Conservation (phyloP, 768 basidiomycete genomes). For the Fomitopsis serialis region DNA sequence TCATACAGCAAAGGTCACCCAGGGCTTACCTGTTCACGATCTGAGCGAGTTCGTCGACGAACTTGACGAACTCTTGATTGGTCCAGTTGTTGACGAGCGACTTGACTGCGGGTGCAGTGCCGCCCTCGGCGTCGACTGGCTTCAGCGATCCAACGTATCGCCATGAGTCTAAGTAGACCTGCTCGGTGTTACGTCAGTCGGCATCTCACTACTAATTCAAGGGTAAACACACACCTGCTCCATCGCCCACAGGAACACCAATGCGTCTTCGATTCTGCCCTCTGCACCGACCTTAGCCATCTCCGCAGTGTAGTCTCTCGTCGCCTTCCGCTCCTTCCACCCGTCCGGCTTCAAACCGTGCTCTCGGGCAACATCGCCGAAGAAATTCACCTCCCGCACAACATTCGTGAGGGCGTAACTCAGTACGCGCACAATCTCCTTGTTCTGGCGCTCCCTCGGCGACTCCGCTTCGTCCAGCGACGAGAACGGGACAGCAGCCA, state of each 20-base stretch:
- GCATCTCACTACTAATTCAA: background rate
- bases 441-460: slow-evolving; percentile 30
- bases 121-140: background rate
- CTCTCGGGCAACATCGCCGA: slow-evolving; percentile 41
- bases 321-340: slow-evolving; percentile 53
- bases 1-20: background rate
- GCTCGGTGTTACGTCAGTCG: background rate
- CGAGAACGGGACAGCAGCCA: slow-evolving; percentile 52
- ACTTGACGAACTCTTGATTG: slow-evolving; percentile 42
- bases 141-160: slow-evolving; percentile 32
- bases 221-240: slow-evolving; percentile 44
- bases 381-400: slow-evolving; percentile 54
- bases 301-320: slow-evolving; percentile 67
- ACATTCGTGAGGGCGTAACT: slow-evolving; percentile 53
- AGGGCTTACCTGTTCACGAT: slow-evolving; percentile 36
- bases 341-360: slow-evolving; percentile 41
- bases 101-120: slow-evolving; percentile 26
- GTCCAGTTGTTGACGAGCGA: slow-evolving; percentile 65
- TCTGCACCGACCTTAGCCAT: slow-evolving; percentile 49
- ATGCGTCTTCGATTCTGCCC: slow-evolving; percentile 51
- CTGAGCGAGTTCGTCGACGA: slow-evolving; percentile 44
- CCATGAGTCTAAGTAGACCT: slow-evolving; percentile 76
- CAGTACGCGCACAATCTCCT: slow-evolving; percentile 41
- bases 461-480: slow-evolving; percentile 27
- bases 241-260: slow-evolving; percentile 78